A percentile compares a stretch with the other conserved stretches of the same genome.
Evolutionary conservation across 208 protist species (phyloP).

Genomic region (Trypanosoma cruzi): DNA sequence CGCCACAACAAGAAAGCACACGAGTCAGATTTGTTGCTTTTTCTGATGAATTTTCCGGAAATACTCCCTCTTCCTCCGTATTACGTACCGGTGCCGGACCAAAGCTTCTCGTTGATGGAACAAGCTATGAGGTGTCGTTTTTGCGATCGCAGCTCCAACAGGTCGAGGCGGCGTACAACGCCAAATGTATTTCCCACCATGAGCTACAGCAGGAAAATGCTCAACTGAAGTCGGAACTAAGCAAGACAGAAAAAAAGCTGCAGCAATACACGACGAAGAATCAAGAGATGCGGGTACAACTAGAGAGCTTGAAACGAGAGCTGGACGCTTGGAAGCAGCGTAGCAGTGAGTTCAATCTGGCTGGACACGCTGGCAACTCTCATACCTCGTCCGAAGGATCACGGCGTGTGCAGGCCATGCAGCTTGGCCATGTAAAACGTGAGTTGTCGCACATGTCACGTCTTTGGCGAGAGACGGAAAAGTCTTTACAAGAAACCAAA

Average conservation of each 20-base stretch:
- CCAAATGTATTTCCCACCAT: constrained; percentile 80
- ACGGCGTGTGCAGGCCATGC: constrained; percentile 28
- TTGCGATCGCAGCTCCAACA: constrained; percentile 80
- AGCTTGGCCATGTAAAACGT: constrained; percentile 53
- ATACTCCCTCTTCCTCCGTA: background rate
- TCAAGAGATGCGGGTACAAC: constrained; percentile 39
- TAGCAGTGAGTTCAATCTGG: constrained; percentile 26
- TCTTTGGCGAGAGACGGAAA: constrained; percentile 90
- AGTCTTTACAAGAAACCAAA: constrained; percentile 71
- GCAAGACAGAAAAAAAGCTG: constrained; percentile 31
- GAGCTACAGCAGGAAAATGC: constrained; percentile 78
- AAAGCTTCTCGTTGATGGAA: constrained; percentile 59
- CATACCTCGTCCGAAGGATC: constrained; percentile 14
- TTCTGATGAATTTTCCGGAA: background rate
- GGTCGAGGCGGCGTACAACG: constrained; percentile 83
- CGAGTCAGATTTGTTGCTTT: background rate
- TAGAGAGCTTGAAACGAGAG: constrained; percentile 62
- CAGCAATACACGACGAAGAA: constrained; percentile 23
- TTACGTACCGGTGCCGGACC: constrained; percentile 4
- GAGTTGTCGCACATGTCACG: constrained; percentile 63
- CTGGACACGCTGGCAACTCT: background rate
- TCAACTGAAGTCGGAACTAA: constrained; percentile 46
- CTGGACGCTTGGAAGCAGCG: constrained; percentile 76
- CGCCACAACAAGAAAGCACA: background rate
- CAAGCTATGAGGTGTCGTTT: constrained; percentile 83